phyloP scores from a whole-genome alignment of 225 moss, liverwort and hornwort species.

The Climacium dendroides region DNA sequence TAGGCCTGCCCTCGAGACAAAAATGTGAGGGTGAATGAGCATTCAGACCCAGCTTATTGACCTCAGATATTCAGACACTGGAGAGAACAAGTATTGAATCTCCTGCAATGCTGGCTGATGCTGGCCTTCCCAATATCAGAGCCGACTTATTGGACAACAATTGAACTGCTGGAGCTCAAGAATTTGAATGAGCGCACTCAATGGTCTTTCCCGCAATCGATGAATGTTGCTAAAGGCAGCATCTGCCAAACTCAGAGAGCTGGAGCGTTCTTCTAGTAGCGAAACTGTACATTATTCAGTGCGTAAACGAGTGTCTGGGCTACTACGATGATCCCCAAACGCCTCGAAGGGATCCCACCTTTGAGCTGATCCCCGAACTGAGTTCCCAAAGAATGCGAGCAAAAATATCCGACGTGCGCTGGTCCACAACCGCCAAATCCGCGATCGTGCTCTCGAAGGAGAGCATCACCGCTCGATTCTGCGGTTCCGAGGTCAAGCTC shows the following conservation, averaged over 20 bases:
- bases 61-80: neutral
- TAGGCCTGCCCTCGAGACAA: neutral
- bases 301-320: neutral
- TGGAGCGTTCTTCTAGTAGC: neutral
- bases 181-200: neutral
- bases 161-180: neutral
- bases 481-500: constrained; percentile 87
- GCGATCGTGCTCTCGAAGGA: constrained; percentile 70
- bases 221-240: neutral
- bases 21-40: neutral
- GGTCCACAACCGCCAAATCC: constrained; percentile 68
- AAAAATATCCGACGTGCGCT: constrained; percentile 80
- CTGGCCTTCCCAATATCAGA: neutral
- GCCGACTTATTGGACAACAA: neutral
- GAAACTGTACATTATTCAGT: neutral
- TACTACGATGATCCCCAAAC: constrained; percentile 79
- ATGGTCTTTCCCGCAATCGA: neutral
- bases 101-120: neutral
- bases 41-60: neutral
- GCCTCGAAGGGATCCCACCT: constrained; percentile 68
- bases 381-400: constrained; percentile 94
- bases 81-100: neutral
- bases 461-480: constrained; percentile 68
- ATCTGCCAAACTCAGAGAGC: neutral
- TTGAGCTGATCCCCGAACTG: constrained; percentile 77